A percentile compares a stretch with the other conserved stretches of the same genome.
Conservation (phyloP, 371 early-diverging fungal species). For the Mucor saturninus region DNA sequence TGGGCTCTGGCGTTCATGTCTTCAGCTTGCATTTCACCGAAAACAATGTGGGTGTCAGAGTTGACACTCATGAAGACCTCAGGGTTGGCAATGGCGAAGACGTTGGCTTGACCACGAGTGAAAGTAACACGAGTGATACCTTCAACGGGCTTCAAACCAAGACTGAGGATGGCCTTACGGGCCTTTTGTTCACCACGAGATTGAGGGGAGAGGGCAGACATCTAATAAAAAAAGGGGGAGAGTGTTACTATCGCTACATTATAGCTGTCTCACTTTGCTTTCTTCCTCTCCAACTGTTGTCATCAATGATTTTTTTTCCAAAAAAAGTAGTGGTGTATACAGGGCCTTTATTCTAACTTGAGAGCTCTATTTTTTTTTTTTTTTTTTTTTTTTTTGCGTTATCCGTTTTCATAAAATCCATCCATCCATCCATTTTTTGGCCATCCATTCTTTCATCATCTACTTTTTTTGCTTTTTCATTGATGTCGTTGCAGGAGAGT, state of each 20-base stretch:
- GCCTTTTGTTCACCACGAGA: conserved; percentile 94
- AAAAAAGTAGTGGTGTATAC: background rate
- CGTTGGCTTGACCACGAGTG: conserved; percentile 81
- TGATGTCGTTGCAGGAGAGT: background rate
- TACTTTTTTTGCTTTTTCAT: conserved; percentile 3
- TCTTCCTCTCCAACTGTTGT: no score
- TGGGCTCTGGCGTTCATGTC: conserved; percentile 82
- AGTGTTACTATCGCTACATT: no score
- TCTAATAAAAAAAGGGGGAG: conserved; percentile 12
- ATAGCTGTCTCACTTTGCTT: no score
- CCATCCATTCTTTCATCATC: background rate
- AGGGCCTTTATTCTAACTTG: background rate
- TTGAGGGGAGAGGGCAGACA: conserved; percentile 45
- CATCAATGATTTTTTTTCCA: background rate
- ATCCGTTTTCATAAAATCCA: conserved; percentile 1
- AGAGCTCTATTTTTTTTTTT: background rate
- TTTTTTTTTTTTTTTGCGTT: background rate
- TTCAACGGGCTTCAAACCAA: conserved; percentile 87
- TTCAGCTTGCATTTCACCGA: conserved; percentile 94
- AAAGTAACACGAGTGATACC: conserved; percentile 93
- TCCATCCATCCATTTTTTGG: conserved; percentile 20
- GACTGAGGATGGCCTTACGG: conserved; percentile 92
- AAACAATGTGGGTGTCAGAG: conserved; percentile 95
- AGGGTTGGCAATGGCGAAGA: conserved; percentile 88
- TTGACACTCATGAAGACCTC: conserved; percentile 91